Conservation (phyloP, 2,329 filamentous ascomycete genomes). For the Fusarium sp. region DNA sequence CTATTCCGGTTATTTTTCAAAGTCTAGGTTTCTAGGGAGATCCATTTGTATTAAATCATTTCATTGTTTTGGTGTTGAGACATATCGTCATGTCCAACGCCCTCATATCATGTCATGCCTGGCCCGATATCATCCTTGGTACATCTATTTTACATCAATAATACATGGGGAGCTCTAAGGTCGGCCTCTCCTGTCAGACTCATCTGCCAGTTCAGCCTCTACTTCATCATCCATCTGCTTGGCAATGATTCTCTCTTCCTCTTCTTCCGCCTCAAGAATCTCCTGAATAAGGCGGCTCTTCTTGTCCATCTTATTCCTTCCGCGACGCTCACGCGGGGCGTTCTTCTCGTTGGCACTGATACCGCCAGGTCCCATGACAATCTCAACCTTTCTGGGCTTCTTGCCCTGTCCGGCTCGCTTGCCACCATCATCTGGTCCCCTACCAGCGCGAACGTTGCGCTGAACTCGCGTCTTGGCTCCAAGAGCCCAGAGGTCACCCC, state of each 20-base stretch:
- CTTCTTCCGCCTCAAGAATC: conserved; percentile 50
- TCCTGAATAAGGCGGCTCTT: conserved; percentile 55
- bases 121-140: conserved; percentile 24
- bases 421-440: conserved; percentile 58
- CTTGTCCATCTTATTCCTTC: conserved; percentile 55
- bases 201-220: conserved; percentile 42
- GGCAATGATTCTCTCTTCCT: conserved; percentile 46
- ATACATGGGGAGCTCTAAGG: conserved; percentile 16
- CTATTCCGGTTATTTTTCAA: background rate
- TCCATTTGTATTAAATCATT: background rate
- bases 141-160: conserved; percentile 35
- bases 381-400: conserved; percentile 53
- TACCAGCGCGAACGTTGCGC: conserved; percentile 70
- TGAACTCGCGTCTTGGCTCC: conserved; percentile 86
- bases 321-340: conserved; percentile 50
- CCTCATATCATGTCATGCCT: conserved; percentile 20
- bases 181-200: conserved; percentile 24
- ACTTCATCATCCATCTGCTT: conserved; percentile 49
- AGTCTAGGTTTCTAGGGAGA: background rate
- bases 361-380: conserved; percentile 49
- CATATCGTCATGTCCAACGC: conserved; percentile 33
- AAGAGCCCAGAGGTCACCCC: conserved; percentile 96
- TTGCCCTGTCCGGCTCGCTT: conserved; percentile 56
- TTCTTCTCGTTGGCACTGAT: conserved; percentile 54
- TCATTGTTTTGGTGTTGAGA: conserved; percentile 34